A percentile compares a stretch with the other conserved stretches of the same genome.
Conservation (phyloP, 805 yeast genomes). For the Ogataea ramenticola region DNA sequence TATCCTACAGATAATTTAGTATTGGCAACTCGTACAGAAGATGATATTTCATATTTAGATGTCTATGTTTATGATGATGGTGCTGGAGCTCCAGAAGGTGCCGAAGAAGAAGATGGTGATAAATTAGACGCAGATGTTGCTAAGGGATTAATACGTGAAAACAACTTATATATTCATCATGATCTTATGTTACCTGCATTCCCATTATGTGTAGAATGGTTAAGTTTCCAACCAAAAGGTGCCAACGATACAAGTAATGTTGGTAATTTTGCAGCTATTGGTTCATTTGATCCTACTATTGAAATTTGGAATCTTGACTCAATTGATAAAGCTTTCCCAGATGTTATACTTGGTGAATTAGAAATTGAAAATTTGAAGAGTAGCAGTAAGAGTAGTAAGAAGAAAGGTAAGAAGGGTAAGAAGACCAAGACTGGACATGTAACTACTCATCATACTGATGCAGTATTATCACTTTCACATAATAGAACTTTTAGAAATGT, state of each 20-base stretch:
- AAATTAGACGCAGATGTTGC: conserved; percentile 66
- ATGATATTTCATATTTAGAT: conserved; percentile 85
- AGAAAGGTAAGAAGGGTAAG: conserved; percentile 42
- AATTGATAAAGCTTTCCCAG: conserved; percentile 91
- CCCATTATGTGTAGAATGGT: conserved; percentile 96
- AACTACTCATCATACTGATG: conserved; percentile 84
- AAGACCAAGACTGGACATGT: conserved; percentile 42
- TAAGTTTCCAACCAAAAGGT: conserved; percentile 62
- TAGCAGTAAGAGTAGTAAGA: conserved; percentile 24
- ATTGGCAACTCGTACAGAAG: conserved; percentile 91
- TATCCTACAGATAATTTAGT: conserved; percentile 87
- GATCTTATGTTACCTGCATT: conserved; percentile 95
- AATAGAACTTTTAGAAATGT: conserved; percentile 77
- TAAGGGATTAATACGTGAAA: conserved; percentile 63
- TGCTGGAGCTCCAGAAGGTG: conserved; percentile 70
- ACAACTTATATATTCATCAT: conserved; percentile 85
- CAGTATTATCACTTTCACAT: conserved; percentile 81
- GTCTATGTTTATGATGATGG: conserved; percentile 94
- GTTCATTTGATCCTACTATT: conserved; percentile 95
- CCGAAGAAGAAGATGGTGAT: conserved; percentile 60
- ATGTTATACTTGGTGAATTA: conserved; percentile 81
- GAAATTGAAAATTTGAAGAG: conserved; percentile 31
- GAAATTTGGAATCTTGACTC: conserved; percentile 95
- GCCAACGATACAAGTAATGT: conserved; percentile 36
- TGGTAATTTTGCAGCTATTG: conserved; percentile 93